Conservation (phyloP, 225 moss, liverwort and hornwort species). For the Pseudisothecium myosuroides region DNA sequence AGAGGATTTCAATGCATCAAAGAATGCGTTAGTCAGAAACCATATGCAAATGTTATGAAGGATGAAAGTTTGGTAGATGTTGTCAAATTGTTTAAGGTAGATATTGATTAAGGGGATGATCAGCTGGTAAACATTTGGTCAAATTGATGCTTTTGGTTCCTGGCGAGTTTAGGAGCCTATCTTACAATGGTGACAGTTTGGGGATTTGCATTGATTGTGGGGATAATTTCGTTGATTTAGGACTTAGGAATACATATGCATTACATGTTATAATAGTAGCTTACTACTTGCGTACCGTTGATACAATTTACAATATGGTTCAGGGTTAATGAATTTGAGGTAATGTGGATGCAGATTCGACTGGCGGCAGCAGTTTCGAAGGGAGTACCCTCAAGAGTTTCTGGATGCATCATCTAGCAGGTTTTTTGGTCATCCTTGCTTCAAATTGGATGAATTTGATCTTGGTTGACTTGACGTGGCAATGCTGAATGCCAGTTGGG, state of each 20-base stretch:
- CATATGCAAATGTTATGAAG: not conserved
- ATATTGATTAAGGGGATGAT: not conserved
- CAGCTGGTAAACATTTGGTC: not conserved
- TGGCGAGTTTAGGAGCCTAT: too few relatives aligned
- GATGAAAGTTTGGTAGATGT: not conserved
- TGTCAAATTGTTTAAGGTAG: not conserved
- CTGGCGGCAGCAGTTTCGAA: slow-evolving; percentile 93
- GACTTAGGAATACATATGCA: not conserved
- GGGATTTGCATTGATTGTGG: not conserved
- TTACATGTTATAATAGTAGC: not conserved
- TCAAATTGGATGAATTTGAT: not conserved
- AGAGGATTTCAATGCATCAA: not conserved
- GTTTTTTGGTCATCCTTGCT: not conserved
- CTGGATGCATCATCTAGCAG: slow-evolving; percentile 75
- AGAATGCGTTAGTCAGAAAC: not conserved
- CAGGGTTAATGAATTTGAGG: not conserved
- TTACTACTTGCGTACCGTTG: not conserved
- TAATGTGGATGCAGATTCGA: slow-evolving; percentile 52
- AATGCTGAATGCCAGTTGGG: not conserved
- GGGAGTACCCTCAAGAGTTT: slow-evolving; percentile 85
- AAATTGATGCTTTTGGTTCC: not conserved
- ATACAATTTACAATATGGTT: not conserved
- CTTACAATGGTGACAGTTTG: not conserved
- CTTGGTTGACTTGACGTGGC: not conserved
- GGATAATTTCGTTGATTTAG: not conserved